Conservation (phyloP, 495 filamentous ascomycete genomes). For the Penicillium crystallinum region DNA sequence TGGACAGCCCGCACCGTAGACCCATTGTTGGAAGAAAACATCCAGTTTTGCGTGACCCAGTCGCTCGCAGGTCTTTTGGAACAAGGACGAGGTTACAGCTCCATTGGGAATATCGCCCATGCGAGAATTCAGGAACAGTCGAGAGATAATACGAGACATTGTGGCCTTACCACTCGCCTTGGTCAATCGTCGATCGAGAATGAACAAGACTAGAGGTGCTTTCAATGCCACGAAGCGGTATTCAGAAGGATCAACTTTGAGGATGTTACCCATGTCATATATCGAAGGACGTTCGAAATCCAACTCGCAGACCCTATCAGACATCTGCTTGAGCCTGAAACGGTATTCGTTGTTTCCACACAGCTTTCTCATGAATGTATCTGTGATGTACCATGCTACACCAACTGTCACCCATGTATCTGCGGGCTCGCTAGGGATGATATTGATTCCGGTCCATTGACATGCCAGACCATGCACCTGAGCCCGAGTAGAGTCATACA, state of each 20-base stretch:
- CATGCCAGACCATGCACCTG: constrained; percentile 80
- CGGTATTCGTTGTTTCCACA: constrained; percentile 93
- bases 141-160: constrained; percentile 75
- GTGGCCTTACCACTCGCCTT: constrained; percentile 82
- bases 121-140: constrained; percentile 74
- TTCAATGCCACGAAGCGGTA: constrained; percentile 88
- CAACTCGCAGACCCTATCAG: constrained; percentile 73
- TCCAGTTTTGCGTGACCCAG: constrained; percentile 80
- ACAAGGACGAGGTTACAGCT: constrained; percentile 65
- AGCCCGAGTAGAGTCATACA: constrained; percentile 69
- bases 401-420: constrained; percentile 93
- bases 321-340: constrained; percentile 80
- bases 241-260: constrained; percentile 76
- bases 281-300: constrained; percentile 82
- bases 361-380: constrained; percentile 79
- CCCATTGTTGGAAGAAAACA: constrained; percentile 88
- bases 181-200: constrained; percentile 81
- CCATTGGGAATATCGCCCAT: constrained; percentile 70
- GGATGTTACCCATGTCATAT: constrained; percentile 67
- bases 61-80: constrained; percentile 79
- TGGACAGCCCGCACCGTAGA: constrained; percentile 81
- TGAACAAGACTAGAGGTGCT: constrained; percentile 85
- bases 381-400: constrained; percentile 88
- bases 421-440: constrained; percentile 70
- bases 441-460: constrained; percentile 89